These are phyloP conservation scores for Candida namnaoensis DNA, from an alignment of 805 yeast genomes.

Conservation along the genomic window DNA sequence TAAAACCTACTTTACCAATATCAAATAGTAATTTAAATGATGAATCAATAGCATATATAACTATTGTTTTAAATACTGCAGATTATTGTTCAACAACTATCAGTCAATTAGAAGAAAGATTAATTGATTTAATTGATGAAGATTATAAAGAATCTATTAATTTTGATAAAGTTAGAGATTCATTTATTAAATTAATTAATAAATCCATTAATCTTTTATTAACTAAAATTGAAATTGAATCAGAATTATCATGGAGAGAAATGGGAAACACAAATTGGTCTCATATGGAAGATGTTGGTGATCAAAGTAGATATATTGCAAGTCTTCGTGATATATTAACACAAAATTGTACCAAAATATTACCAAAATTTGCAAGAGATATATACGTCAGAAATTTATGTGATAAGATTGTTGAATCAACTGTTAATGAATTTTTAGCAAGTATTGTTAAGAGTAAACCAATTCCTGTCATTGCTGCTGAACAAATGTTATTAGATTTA, in stretches of 20 bases:
- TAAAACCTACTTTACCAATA: constrained; percentile 40
- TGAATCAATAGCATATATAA: constrained; percentile 59
- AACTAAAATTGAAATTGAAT: constrained; percentile 48
- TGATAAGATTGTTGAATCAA: constrained; percentile 65
- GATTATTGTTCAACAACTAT: constrained; percentile 81
- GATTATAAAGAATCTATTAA: constrained; percentile 30
- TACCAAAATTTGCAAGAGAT: constrained; percentile 57
- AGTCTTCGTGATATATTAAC: constrained; percentile 43
- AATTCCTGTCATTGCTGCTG: constrained; percentile 59
- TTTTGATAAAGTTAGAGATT: constrained; percentile 48
- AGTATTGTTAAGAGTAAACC: constrained; percentile 60
- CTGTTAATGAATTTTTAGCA: constrained; percentile 45
- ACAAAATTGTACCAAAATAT: constrained; percentile 35
- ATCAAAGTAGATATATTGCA: constrained; percentile 60
- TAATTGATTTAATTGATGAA: constrained; percentile 32
- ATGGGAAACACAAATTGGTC: constrained; percentile 74
- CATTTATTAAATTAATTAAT: constrained; percentile 50
- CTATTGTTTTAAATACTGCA: constrained; percentile 77
- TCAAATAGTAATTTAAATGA: constrained; percentile 30
- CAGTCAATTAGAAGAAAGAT: constrained; percentile 63
- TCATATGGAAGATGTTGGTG: constrained; percentile 51
- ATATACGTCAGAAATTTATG: constrained; percentile 65
- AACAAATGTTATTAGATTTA: constrained; percentile 72
- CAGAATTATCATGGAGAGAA: constrained; percentile 75
- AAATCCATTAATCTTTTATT: constrained; percentile 48